These are phyloP conservation scores for Phellopilus nigrolimitatus DNA, from an alignment of 1,284 basidiomycete genomes.

Conservation along the genomic window DNA sequence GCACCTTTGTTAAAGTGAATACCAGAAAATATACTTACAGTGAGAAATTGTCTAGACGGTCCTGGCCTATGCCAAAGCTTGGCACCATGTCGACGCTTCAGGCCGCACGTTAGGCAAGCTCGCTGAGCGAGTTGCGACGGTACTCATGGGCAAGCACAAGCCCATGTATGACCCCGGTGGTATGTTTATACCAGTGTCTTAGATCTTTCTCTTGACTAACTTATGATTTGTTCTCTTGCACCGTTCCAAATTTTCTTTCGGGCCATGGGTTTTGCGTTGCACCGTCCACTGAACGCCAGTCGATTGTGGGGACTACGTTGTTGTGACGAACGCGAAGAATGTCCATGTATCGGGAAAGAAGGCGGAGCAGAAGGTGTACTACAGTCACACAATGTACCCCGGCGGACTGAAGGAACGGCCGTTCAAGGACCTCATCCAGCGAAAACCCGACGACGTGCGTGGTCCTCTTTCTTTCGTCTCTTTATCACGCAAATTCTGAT, in stretches of 20 bases:
- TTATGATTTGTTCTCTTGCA: neutral
- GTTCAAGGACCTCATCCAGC: slow-evolving; percentile 77
- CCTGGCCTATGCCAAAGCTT: slow-evolving; percentile 88
- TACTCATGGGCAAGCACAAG: slow-evolving; percentile 99
- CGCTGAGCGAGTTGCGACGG: slow-evolving; percentile 89
- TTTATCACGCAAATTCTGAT: neutral
- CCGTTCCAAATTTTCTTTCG: neutral
- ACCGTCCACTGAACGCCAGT: slow-evolving; percentile 41
- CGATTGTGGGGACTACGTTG: slow-evolving; percentile 96
- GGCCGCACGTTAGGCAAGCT: slow-evolving; percentile 90
- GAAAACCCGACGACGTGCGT: slow-evolving; percentile 88
- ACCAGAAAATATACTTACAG: neutral
- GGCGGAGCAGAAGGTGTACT: slow-evolving; percentile 81
- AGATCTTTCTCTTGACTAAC: neutral
- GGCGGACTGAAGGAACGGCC: slow-evolving; percentile 91
- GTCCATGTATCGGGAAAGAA: slow-evolving; percentile 91
- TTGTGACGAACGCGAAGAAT: slow-evolving; percentile 87
- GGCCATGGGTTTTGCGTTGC: neutral
- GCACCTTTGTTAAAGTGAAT: slow-evolving; percentile 8
- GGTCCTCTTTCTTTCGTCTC: neutral
- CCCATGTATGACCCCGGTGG: slow-evolving; percentile 92
- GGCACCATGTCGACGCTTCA: slow-evolving; percentile 93
- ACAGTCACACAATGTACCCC: slow-evolving; percentile 90
- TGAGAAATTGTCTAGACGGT: slow-evolving; percentile 60
- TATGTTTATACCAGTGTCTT: slow-evolving; percentile 35